Conservation (phyloP, 108 stramenopile species). For the Cyclotella atomus region DNA sequence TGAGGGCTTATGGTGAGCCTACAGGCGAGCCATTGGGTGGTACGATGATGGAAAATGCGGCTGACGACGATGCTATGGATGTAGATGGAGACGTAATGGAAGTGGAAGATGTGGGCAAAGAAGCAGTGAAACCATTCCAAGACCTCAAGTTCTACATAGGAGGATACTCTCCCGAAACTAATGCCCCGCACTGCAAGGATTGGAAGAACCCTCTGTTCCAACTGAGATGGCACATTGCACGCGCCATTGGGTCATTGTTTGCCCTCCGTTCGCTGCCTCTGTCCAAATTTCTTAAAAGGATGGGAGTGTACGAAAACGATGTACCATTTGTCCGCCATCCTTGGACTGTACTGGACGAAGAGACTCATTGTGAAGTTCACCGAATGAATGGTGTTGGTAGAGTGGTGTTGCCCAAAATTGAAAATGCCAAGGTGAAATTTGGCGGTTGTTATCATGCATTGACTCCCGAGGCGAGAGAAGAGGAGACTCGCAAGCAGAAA, state of each 20-base stretch:
- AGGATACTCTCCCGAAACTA: constrained; percentile 55
- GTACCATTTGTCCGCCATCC: constrained; percentile 84
- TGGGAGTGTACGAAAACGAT: constrained; percentile 50
- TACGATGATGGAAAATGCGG: neutral
- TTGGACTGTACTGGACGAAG: constrained; percentile 74
- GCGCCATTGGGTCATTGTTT: constrained; percentile 63
- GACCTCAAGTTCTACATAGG: constrained; percentile 38
- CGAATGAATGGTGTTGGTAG: constrained; percentile 32
- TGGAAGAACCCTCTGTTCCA: constrained; percentile 49
- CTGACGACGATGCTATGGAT: constrained; percentile 13
- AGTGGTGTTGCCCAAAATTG: constrained; percentile 31
- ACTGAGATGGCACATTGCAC: constrained; percentile 71
- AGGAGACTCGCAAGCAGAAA: constrained; percentile 21
- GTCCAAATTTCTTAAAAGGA: constrained; percentile 44
- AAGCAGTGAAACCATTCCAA: neutral
- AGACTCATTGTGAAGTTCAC: constrained; percentile 44
- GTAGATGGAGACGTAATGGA: constrained; percentile 44
- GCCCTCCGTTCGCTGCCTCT: constrained; percentile 58
- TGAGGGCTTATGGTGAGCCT: constrained; percentile 16
- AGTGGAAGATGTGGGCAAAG: neutral
- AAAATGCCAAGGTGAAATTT: constrained; percentile 27
- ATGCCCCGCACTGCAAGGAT: constrained; percentile 37
- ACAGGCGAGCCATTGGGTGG: no score
- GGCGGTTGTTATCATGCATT: constrained; percentile 32
- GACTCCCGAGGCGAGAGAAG: constrained; percentile 13